Percentiles rank a stretch among this genome's conserved stretches.
Conservation (phyloP, 2,329 filamentous ascomycete species). For the Neofusicoccum laricinum region DNA sequence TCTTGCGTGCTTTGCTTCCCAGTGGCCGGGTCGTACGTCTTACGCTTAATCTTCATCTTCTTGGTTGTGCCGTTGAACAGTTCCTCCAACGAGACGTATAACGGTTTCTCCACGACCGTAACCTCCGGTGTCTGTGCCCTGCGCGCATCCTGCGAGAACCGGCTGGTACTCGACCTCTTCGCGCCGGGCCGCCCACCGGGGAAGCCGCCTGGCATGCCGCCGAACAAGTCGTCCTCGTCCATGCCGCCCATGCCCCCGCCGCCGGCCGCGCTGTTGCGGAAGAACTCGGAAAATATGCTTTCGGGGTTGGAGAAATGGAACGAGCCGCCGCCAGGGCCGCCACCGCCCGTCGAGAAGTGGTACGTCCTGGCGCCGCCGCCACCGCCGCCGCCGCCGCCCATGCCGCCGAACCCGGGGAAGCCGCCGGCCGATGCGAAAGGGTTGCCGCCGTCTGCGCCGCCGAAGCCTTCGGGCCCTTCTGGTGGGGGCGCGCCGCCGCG, state of each 20-base stretch:
- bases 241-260: constrained; percentile 39
- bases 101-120: constrained; percentile 80
- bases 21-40: constrained; percentile 77
- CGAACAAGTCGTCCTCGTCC: constrained; percentile 50
- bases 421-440: constrained; percentile 44
- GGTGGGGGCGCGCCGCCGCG: constrained; percentile 71
- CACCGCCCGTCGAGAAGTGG: constrained; percentile 59
- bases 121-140: constrained; percentile 71
- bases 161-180: constrained; percentile 28
- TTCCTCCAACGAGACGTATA: constrained; percentile 83
- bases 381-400: constrained; percentile 56
- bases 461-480: constrained; percentile 49
- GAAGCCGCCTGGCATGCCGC: constrained; percentile 31
- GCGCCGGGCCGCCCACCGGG: constrained; percentile 33
- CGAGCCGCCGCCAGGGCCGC: constrained; percentile 54
- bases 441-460: constrained; percentile 31
- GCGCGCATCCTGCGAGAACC: constrained; percentile 32
- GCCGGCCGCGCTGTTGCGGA: constrained; percentile 56
- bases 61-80: constrained; percentile 83
- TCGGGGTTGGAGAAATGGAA: constrained; percentile 83
- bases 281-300: constrained; percentile 81
- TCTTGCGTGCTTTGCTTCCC: constrained; percentile 86
- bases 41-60: constrained; percentile 97
- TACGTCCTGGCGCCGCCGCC: constrained; percentile 53
- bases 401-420: constrained; percentile 49